Conservation (phyloP, 2,329 filamentous ascomycete species). For the Blastomyces gilchristii region DNA sequence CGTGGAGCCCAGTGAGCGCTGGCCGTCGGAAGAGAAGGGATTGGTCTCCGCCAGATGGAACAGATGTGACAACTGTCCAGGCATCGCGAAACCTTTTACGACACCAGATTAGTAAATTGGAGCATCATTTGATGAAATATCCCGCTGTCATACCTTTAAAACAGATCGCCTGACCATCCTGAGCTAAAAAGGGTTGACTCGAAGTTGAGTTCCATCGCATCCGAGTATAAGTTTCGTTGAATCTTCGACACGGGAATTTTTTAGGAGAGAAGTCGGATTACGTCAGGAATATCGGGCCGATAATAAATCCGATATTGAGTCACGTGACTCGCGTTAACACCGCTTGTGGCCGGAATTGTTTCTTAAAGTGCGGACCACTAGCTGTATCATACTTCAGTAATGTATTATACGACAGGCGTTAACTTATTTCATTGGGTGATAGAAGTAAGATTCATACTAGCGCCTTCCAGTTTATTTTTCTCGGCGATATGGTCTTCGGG, state of each 20-base stretch:
- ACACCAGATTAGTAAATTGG: not conserved
- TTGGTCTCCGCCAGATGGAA: constrained; percentile 1
- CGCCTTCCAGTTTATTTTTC: not conserved
- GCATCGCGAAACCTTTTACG: constrained; percentile 7
- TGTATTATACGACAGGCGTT: too few relatives aligned
- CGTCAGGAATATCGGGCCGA: constrained; percentile 4
- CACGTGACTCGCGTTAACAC: not conserved
- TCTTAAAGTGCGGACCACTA: not conserved
- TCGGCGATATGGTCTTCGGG: not conserved
- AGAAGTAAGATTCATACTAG: not conserved
- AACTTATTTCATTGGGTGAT: too few relatives aligned
- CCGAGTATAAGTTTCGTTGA: not conserved
- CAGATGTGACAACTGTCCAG: constrained; percentile 7
- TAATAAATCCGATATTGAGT: not conserved
- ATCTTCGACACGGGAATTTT: not conserved
- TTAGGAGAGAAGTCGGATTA: not conserved
- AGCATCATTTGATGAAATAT: not conserved
- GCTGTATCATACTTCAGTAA: not conserved
- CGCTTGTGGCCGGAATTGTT: not conserved
- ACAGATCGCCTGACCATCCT: constrained; percentile 13
- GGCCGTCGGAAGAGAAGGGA: not conserved
- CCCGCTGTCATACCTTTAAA: constrained; percentile 11
- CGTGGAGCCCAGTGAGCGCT: not conserved
- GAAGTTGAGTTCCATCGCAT: not conserved
- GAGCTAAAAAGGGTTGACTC: not conserved